Percentiles rank a stretch among this genome's conserved stretches.
phyloP scores from a whole-genome alignment of 495 filamentous ascomycete genomes.

The Bacidia gigantensis region DNA sequence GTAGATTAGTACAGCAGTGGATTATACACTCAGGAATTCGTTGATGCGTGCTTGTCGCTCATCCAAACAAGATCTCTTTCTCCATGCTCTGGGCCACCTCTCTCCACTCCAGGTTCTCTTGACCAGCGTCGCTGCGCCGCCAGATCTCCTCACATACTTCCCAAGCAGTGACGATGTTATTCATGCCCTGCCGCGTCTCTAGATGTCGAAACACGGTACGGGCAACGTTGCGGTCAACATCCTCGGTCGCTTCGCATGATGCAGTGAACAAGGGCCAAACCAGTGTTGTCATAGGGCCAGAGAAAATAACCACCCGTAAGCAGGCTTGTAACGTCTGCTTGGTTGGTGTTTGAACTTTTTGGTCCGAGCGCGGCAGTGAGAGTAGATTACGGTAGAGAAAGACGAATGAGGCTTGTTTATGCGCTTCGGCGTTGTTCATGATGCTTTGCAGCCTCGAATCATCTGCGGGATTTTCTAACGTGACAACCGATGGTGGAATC shows the following conservation, averaged over 20 bases:
- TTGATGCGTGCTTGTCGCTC: constrained; percentile 5
- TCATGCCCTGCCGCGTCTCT: constrained; percentile 44
- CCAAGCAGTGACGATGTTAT: constrained; percentile 44
- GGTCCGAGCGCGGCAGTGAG: constrained; percentile 27
- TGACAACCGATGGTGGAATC: constrained; percentile 19
- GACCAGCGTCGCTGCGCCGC: constrained; percentile 32
- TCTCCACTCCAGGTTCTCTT: constrained; percentile 28
- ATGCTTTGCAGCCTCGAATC: constrained; percentile 27
- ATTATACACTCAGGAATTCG: background rate
- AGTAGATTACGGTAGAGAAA: constrained; percentile 46
- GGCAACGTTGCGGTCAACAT: constrained; percentile 28
- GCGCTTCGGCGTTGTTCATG: constrained; percentile 46
- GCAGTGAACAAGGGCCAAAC: constrained; percentile 50
- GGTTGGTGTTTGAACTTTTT: constrained; percentile 37
- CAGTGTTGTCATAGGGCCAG: constrained; percentile 44
- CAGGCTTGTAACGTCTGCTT: constrained; percentile 38
- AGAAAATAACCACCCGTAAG: constrained; percentile 33
- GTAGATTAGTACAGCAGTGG: background rate
- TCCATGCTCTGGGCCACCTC: constrained; percentile 36
- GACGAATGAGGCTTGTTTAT: constrained; percentile 46
- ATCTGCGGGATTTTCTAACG: constrained; percentile 17
- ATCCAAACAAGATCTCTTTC: constrained; percentile 42
- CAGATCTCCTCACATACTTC: constrained; percentile 44
- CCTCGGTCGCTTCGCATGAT: constrained; percentile 38
- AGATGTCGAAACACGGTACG: constrained; percentile 34